A percentile compares a stretch with the other conserved stretches of the same genome.
Conservation (phyloP, 768 basidiomycete genomes). For the Hericium coralloides region DNA sequence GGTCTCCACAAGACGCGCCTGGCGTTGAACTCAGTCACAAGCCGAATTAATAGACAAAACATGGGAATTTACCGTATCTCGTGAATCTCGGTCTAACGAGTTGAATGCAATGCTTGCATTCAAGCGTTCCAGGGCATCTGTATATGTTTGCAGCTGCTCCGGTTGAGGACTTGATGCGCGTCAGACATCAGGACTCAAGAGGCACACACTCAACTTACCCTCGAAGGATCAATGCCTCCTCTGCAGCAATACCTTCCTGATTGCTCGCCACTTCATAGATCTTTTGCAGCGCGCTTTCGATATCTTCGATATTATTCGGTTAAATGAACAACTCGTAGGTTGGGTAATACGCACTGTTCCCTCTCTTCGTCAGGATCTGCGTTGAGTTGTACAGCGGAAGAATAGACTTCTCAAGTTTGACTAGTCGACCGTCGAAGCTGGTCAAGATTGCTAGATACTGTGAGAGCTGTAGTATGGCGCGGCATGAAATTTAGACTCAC, state of each 20-base stretch:
- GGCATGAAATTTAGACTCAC: slow-evolving; percentile 25
- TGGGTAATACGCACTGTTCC: slow-evolving; percentile 46
- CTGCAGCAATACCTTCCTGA: slow-evolving; percentile 65
- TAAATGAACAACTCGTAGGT: neutral
- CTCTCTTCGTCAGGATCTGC: slow-evolving; percentile 62
- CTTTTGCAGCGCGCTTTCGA: slow-evolving; percentile 67
- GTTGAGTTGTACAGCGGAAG: slow-evolving; percentile 74
- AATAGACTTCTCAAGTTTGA: slow-evolving; percentile 80
- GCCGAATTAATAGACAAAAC: neutral
- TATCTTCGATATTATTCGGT: slow-evolving; percentile 38
- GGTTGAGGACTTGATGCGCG: slow-evolving; percentile 50
- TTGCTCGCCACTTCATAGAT: slow-evolving; percentile 74
- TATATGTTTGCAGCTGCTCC: slow-evolving; percentile 55
- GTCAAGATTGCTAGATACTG: slow-evolving; percentile 57
- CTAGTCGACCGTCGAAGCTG: slow-evolving; percentile 75
- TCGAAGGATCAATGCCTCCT: slow-evolving; percentile 70
- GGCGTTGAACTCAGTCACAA: neutral
- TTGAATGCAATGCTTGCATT: slow-evolving; percentile 78
- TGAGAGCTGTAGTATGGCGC: too few species aligned
- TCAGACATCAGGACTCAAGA: too few species aligned
- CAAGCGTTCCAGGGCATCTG: slow-evolving; percentile 64
- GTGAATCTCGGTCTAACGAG: slow-evolving; percentile 43
- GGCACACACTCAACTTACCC: slow-evolving; percentile 39
- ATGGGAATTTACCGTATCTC: slow-evolving; percentile 37
- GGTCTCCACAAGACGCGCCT: slow-evolving; percentile 73